Evolutionary conservation across 2,329 filamentous ascomycete species (phyloP).

Genomic region (Alternaria incomplexa): DNA sequence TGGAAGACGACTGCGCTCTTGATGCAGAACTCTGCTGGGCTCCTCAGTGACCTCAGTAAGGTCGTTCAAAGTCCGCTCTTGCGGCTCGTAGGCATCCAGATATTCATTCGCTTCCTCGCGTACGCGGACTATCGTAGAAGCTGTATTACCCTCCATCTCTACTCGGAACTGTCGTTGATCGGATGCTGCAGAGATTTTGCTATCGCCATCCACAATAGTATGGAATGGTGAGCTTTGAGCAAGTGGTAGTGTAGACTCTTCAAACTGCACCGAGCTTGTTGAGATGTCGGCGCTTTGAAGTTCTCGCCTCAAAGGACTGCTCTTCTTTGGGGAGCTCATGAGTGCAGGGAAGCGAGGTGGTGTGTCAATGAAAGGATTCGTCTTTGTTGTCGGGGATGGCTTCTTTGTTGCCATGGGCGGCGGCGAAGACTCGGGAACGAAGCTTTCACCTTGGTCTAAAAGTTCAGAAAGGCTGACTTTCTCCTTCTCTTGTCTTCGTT

Average conservation of each 20-base stretch:
- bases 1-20: slow-evolving; percentile 19
- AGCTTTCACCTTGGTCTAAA: slow-evolving; percentile 39
- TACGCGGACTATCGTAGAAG: slow-evolving; percentile 37
- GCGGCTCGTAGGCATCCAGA: slow-evolving; percentile 41
- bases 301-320: slow-evolving; percentile 44
- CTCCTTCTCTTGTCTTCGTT: slow-evolving; percentile 27
- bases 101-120: slow-evolving; percentile 44
- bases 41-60: slow-evolving; percentile 47
- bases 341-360: slow-evolving; percentile 38
- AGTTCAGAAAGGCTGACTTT: slow-evolving; percentile 42
- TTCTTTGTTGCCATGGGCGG: slow-evolving; percentile 27
- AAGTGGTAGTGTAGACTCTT: slow-evolving; percentile 39
- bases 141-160: slow-evolving; percentile 38
- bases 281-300: slow-evolving; percentile 35
- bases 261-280: slow-evolving; percentile 21
- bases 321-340: slow-evolving; percentile 38
- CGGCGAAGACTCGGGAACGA: slow-evolving; percentile 40
- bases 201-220: slow-evolving; percentile 35
- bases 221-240: slow-evolving; percentile 44
- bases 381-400: slow-evolving; percentile 17
- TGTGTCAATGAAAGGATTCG: slow-evolving; percentile 40
- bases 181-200: slow-evolving; percentile 32
- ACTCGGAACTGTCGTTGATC: slow-evolving; percentile 39
- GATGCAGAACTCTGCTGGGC: slow-evolving; percentile 29
- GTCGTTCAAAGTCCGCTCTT: slow-evolving; percentile 39